These are phyloP conservation scores for Massospora cicadina DNA, from an alignment of 371 early-diverging fungal genomes.

Conservation along the genomic window DNA sequence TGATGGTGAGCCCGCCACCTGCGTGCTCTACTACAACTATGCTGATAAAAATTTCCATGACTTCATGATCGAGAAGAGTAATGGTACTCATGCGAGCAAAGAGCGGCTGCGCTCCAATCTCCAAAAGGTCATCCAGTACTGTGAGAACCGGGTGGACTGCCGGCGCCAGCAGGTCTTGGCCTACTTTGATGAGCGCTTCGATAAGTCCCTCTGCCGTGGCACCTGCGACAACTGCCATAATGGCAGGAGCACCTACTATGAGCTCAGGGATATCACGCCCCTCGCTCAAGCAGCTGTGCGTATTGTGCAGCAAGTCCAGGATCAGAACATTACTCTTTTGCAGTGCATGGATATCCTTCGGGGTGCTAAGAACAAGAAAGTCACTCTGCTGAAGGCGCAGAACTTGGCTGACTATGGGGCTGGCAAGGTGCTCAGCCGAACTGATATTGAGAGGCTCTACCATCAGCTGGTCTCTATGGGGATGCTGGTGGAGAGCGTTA, in stretches of 20 bases:
- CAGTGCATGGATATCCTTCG: slow-evolving; percentile 65
- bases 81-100: slow-evolving; percentile 69
- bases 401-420: slow-evolving; percentile 32
- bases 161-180: slow-evolving; percentile 77
- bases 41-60: slow-evolving; percentile 45
- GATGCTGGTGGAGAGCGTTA: slow-evolving; percentile 28
- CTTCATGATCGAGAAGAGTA: slow-evolving; percentile 73
- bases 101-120: slow-evolving; percentile 73
- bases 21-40: slow-evolving; percentile 79
- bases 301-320: slow-evolving; percentile 24
- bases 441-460: slow-evolving; percentile 45
- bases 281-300: slow-evolving; percentile 33
- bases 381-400: slow-evolving; percentile 29
- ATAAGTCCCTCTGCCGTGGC: slow-evolving; percentile 37
- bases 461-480: slow-evolving; percentile 37
- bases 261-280: slow-evolving; percentile 28
- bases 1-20: slow-evolving; percentile 76
- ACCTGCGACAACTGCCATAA: slow-evolving; percentile 90
- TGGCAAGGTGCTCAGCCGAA: slow-evolving; percentile 31
- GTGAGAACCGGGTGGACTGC: slow-evolving; percentile 90
- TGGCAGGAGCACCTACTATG: slow-evolving; percentile 13
- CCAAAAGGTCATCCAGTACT: slow-evolving; percentile 75
- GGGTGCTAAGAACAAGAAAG: slow-evolving; percentile 39
- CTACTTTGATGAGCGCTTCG: slow-evolving; percentile 92
- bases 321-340: slow-evolving; percentile 42